Evolutionary conservation across 169 alveolate species (phyloP).

Genomic region (Babesia ovis): DNA sequence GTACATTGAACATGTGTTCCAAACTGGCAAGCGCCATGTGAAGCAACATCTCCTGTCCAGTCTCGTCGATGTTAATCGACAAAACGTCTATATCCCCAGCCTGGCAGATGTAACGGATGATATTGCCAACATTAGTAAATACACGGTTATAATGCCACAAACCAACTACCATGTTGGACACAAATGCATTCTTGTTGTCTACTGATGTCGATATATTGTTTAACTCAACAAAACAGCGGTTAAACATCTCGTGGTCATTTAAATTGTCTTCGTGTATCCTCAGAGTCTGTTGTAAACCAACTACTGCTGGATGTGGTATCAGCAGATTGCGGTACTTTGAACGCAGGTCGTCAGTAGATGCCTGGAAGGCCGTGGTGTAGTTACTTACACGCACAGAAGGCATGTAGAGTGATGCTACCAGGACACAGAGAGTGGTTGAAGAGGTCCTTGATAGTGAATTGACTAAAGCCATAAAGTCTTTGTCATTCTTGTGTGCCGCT

Average conservation of each 20-base stretch:
- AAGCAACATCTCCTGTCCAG: slow-evolving; percentile 27
- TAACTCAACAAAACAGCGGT: slow-evolving; percentile 11
- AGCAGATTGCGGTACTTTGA: slow-evolving; percentile 30
- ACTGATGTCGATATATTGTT: not conserved
- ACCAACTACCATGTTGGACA: slow-evolving; percentile 11
- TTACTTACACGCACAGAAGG: slow-evolving; percentile 17
- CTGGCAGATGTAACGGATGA: slow-evolving; percentile 11
- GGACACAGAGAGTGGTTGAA: slow-evolving; percentile 7
- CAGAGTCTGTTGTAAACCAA: not conserved
- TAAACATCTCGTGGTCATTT: not conserved
- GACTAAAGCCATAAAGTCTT: not conserved
- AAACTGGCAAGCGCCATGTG: slow-evolving; percentile 23
- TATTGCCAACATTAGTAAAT: not conserved
- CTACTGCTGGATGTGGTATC: slow-evolving; percentile 12
- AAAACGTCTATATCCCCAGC: slow-evolving; percentile 15
- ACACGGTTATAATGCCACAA: slow-evolving; percentile 8
- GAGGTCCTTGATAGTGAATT: not conserved
- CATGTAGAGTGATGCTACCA: slow-evolving; percentile 8
- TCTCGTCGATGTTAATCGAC: slow-evolving; percentile 5
- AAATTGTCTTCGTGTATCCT: not conserved
- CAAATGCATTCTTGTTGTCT: not conserved
- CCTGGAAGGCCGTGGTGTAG: slow-evolving; percentile 2
- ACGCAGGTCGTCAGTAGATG: slow-evolving; percentile 8
- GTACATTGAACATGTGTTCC: slow-evolving; percentile 5
- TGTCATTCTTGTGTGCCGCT: slow-evolving; percentile 14